A percentile compares a stretch with the other conserved stretches of the same genome.
Conservation (phyloP, 2,329 filamentous ascomycete genomes). For the Botrytis porri region DNA sequence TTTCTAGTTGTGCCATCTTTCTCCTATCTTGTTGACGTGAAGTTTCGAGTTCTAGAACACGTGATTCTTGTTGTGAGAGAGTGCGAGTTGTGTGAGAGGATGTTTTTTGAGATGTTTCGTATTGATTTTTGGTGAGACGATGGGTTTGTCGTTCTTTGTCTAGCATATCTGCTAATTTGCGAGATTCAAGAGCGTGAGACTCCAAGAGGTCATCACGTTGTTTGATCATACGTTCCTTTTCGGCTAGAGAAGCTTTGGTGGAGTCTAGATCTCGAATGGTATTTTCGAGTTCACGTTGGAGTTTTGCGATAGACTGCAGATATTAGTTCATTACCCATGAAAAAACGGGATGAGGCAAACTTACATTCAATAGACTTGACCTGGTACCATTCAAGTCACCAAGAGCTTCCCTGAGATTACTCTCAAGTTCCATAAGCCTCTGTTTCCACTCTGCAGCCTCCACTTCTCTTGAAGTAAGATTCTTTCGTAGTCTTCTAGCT, state of each 20-base stretch:
- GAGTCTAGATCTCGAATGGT: conserved; percentile 79
- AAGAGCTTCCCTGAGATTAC: conserved; percentile 78
- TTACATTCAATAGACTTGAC: conserved; percentile 77
- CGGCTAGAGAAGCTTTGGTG: conserved; percentile 72
- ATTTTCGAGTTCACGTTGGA: conserved; percentile 83
- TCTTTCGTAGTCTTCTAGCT: conserved; percentile 76
- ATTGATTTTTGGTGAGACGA: conserved; percentile 81
- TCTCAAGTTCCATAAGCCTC: conserved; percentile 84
- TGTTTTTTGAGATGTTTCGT: conserved; percentile 83
- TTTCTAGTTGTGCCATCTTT: conserved; percentile 69
- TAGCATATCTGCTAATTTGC: conserved; percentile 80
- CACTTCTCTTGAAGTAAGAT: conserved; percentile 75
- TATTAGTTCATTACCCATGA: conserved; percentile 25
- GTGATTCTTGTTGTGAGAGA: conserved; percentile 78
- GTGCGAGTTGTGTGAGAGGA: conserved; percentile 85
- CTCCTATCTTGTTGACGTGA: conserved; percentile 73
- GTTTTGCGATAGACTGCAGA: conserved; percentile 71
- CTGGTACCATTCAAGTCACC: conserved; percentile 85
- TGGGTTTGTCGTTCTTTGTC: conserved; percentile 87
- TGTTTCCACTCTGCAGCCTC: conserved; percentile 92
- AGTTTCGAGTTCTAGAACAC: conserved; percentile 83
- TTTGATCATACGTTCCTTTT: conserved; percentile 87
- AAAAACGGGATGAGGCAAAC: conserved; percentile 24
- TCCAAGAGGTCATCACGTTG: conserved; percentile 87
- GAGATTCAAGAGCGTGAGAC: conserved; percentile 79